A percentile compares a stretch with the other conserved stretches of the same genome.
These are phyloP conservation scores for Davidsoniella eucalypti DNA, from an alignment of 2,329 filamentous ascomycete genomes.

Conservation along the genomic window DNA sequence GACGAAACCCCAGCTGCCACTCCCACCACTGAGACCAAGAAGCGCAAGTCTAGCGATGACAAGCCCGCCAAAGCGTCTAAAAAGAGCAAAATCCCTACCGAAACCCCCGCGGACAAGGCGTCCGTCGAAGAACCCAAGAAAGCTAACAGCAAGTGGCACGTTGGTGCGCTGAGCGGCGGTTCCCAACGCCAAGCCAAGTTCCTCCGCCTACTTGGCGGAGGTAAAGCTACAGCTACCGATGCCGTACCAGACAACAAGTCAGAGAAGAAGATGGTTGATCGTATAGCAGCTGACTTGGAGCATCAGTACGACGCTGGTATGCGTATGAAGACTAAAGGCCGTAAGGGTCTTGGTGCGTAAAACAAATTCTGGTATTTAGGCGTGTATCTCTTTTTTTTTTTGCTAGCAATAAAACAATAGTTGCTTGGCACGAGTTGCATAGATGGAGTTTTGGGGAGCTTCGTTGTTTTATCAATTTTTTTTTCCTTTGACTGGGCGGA, in stretches of 20 bases:
- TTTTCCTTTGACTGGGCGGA: too few species aligned
- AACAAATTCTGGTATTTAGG: too few species aligned
- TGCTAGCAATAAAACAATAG: too few species aligned
- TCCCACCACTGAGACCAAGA: conserved; percentile 12
- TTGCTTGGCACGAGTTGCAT: background rate
- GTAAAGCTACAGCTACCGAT: conserved; percentile 23
- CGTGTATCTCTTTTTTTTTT: too few species aligned
- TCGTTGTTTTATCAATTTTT: background rate
- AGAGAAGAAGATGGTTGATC: conserved; percentile 15
- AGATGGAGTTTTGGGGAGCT: background rate
- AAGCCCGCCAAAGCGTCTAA: background rate
- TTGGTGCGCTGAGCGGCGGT: conserved; percentile 34
- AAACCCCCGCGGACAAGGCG: background rate
- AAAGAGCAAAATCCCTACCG: background rate
- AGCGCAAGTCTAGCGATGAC: conserved; percentile 15
- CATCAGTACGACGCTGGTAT: conserved; percentile 40
- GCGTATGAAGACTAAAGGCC: conserved; percentile 28
- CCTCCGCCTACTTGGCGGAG: conserved; percentile 37
- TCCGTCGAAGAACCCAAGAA: background rate
- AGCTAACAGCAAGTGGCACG: conserved; percentile 30
- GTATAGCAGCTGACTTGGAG: conserved; percentile 36
- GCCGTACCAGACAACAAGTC: conserved; percentile 5
- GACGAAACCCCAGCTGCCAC: background rate
- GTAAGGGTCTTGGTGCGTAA: conserved; percentile 4
- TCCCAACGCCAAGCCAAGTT: conserved; percentile 37